Conservation (phyloP, 441 rosid genomes). For the Arabidopsis hybrid region DNA sequence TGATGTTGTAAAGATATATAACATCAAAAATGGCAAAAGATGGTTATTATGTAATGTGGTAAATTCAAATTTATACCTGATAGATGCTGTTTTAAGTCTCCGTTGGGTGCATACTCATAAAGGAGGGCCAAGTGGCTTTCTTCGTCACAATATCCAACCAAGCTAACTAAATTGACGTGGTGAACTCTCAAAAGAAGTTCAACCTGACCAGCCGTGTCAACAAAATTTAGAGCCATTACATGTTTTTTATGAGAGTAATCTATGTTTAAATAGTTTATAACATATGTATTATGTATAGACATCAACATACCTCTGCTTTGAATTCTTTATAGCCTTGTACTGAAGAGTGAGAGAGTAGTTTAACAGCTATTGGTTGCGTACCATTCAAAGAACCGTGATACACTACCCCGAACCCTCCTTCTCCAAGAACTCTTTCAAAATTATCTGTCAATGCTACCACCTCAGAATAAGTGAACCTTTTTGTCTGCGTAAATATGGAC, state of each 20-base stretch:
- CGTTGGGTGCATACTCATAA: slow-evolving; percentile 59
- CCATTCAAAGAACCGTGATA: slow-evolving; percentile 43
- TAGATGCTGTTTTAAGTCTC: slow-evolving; percentile 50
- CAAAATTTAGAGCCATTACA: neutral
- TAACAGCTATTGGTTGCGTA: slow-evolving; percentile 43
- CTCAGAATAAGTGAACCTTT: slow-evolving; percentile 38
- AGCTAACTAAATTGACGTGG: slow-evolving; percentile 56
- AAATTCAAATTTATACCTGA: slow-evolving; percentile 51
- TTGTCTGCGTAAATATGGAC: neutral
- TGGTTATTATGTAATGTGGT: slow-evolving; percentile 28
- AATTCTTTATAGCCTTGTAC: slow-evolving; percentile 53
- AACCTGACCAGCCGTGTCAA: neutral
- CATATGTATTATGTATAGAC: neutral
- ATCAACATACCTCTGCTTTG: slow-evolving; percentile 45
- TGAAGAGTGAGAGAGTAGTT: slow-evolving; percentile 46
- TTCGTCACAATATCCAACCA: slow-evolving; percentile 65
- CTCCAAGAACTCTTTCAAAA: slow-evolving; percentile 46
- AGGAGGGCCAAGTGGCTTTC: slow-evolving; percentile 45
- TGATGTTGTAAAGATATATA: neutral
- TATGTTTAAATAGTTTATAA: neutral
- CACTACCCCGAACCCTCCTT: slow-evolving; percentile 57
- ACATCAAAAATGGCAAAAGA: neutral
- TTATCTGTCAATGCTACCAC: slow-evolving; percentile 43
- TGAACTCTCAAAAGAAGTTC: slow-evolving; percentile 58
- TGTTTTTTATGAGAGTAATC: neutral